Evolutionary conservation across 371 early-diverging fungal genomes (phyloP).

Genomic region (Syncephalastrum sp.): DNA sequence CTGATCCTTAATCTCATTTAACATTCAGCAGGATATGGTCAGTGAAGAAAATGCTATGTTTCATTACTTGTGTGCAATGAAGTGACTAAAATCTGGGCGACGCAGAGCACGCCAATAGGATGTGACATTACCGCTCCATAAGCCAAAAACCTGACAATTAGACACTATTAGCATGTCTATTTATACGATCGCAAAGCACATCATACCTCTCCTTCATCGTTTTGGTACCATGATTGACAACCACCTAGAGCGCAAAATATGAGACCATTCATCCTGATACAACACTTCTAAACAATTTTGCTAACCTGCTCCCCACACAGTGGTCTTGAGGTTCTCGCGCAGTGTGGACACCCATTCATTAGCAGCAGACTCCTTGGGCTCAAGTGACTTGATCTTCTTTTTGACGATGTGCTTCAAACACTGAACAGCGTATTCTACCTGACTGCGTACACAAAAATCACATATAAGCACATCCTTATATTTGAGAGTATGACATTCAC

Average conservation of each 20-base stretch:
- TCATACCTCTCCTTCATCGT: conserved; percentile 23
- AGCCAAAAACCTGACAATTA: neutral
- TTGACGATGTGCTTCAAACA: conserved; percentile 16
- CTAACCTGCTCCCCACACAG: conserved; percentile 18
- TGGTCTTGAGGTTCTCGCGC: conserved; percentile 15
- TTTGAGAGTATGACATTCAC: neutral
- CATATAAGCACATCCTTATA: neutral
- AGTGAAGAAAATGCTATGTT: too few species aligned
- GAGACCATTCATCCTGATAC: neutral
- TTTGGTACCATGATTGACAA: conserved; percentile 26
- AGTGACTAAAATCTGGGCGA: neutral
- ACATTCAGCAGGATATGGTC: too few species aligned
- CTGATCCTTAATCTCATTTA: too few species aligned
- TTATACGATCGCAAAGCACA: too few species aligned
- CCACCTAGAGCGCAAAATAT: neutral
- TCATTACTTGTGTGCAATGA: too few species aligned
- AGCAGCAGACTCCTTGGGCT: conserved; percentile 20
- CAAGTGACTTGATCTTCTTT: conserved; percentile 17
- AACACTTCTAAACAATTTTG: conserved; percentile 1
- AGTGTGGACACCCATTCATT: conserved; percentile 15
- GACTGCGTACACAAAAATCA: conserved; percentile 13
- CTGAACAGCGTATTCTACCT: conserved; percentile 22
- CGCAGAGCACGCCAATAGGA: conserved; percentile 14
- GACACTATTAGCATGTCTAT: neutral
- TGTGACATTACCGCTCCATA: conserved; percentile 13